Conservation (phyloP, 179 eudicot genomes). For the Actinidia arguta region DNA sequence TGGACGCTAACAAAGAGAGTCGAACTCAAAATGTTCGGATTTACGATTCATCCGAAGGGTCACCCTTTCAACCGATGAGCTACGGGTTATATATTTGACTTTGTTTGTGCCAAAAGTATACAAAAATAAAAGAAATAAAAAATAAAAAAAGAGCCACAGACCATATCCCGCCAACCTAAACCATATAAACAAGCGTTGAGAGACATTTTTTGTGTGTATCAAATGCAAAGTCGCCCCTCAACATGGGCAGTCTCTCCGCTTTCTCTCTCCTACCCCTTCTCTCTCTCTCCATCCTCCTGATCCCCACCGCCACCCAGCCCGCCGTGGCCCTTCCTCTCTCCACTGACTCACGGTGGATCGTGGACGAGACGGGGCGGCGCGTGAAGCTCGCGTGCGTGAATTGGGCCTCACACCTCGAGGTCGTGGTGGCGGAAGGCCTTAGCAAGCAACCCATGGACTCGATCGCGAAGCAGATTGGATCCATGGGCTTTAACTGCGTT, state of each 20-base stretch:
- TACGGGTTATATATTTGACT: background rate
- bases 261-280: conserved; percentile 7
- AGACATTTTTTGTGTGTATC: background rate
- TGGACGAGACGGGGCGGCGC: conserved; percentile 63
- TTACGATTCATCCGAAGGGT: too few species aligned
- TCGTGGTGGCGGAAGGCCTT: conserved; percentile 84
- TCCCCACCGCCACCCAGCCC: background rate
- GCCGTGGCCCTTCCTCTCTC: conserved; percentile 50
- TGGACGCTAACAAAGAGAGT: too few species aligned
- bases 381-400: conserved; percentile 87
- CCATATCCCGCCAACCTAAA: background rate
- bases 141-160: background rate
- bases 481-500: conserved; percentile 89
- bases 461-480: conserved; percentile 49
- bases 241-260: background rate
- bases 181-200: background rate
- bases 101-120: background rate
- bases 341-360: conserved; percentile 84
- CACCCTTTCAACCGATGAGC: too few species aligned
- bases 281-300: background rate
- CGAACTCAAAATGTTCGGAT: too few species aligned
- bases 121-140: background rate
- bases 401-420: conserved; percentile 83
- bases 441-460: conserved; percentile 66
- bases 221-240: background rate